Base-by-base conservation (phyloP, 2,329 filamentous ascomycete genomes). In the Xenoacremonium recifei region DNA sequence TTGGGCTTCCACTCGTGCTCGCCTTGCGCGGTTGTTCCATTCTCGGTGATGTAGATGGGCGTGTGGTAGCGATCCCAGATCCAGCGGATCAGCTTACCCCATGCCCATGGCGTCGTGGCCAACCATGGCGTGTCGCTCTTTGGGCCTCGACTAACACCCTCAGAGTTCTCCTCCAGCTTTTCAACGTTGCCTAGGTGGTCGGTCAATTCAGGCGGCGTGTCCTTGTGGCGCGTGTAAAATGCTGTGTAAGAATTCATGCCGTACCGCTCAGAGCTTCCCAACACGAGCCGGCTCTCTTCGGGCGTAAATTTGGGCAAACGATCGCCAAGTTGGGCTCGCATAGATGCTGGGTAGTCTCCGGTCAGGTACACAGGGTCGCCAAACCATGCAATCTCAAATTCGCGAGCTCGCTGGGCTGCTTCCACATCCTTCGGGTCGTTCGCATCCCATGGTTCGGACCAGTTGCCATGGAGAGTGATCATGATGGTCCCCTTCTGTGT, bases 221-320 rank as follows among this genome's bases (percentile, higher is more conserved):
- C 60, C 12, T 60, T 60, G 44, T 69, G 63, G 5, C 54, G 58
- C 12, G 67, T 56, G 23, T 60, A 70, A 32, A 68, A 69, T 0
- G 66, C 61, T 1, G 65, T 67, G 52, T 71, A 71, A 12, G 65
- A 68, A 49, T 71, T 70, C 64, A 70, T 70, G 21, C 67, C 68
- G 37, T 70, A 70, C 18, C 61, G 60, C 34, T 67, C 61, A 3
- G 64, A 66, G 42, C 64, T 67, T 2, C 64, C 63, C 0, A 63
- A 57, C 5, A 70, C 54, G 6, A 70, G 53, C n/a, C 46, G 56
- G 40, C 61, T 63, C 48, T 70, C 67, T 41, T 68, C 66, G 12
- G 59, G 55, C 0, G 66, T 70, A 38, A 70, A 70, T 0, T 43
- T 45, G 0, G 65, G 66, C 9, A 70, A 52, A 11, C 65, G 51